Conservation (phyloP, 2,329 filamentous ascomycete species). For the Ceratocystis lukuohia region DNA sequence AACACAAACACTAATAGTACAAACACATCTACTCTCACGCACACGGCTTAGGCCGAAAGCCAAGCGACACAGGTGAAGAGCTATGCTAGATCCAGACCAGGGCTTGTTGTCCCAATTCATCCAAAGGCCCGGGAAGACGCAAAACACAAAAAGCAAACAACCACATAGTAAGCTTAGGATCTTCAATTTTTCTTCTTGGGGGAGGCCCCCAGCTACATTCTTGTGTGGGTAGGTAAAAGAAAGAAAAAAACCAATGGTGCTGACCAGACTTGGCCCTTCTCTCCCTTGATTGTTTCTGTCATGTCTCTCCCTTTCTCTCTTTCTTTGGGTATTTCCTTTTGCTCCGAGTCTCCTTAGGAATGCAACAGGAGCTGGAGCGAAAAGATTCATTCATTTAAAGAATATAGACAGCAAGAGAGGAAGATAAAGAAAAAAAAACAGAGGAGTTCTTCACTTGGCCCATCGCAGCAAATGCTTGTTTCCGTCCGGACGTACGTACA, state of each 20-base stretch:
- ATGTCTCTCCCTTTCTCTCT: background rate
- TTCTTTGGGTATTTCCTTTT: background rate
- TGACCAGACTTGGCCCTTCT: no score
- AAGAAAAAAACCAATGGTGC: background rate
- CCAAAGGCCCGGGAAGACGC: background rate
- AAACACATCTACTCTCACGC: background rate
- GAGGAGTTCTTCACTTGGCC: background rate
- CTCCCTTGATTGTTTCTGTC: conserved; percentile 3
- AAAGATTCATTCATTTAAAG: background rate
- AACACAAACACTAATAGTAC: background rate
- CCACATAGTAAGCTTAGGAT: background rate
- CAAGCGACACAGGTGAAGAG: background rate
- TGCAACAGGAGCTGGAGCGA: background rate
- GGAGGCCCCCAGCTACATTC: no score
- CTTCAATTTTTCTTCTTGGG: background rate
- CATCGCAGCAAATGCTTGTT: background rate
- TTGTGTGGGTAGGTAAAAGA: background rate
- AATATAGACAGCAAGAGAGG: no score
- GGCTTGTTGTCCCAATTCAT: background rate
- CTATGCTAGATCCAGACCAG: background rate
- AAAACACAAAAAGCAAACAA: background rate
- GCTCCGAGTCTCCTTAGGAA: background rate
- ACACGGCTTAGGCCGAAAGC: background rate
- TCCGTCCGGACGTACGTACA: background rate
- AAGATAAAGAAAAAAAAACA: no score